Conservation (phyloP, 1,139 yeast genomes). For the Blastobotrys petasosporus region DNA sequence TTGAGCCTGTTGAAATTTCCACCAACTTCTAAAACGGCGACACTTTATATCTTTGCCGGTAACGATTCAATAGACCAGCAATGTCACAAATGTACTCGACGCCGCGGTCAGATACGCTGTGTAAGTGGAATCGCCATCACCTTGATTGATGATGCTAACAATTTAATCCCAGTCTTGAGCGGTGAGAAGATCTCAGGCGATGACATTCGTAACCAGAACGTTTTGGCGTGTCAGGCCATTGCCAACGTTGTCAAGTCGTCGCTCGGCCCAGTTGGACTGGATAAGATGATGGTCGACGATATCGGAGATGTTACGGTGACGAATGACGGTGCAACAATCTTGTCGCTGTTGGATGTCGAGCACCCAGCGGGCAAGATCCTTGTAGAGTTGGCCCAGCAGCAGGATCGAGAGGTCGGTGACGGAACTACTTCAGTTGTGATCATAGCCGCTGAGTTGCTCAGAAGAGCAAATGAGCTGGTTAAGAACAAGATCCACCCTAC, state of each 20-base stretch:
- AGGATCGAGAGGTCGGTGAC: conserved; percentile 98
- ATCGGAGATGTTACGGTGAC: conserved; percentile 99
- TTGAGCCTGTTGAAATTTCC: not conserved
- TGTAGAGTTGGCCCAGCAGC: conserved; percentile 97
- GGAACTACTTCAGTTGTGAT: conserved; percentile 91
- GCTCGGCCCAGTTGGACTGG: conserved; percentile 96
- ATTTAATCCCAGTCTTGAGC: conserved; percentile 53
- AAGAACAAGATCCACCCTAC: conserved; percentile 95
- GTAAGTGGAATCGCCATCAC: conserved; percentile 33
- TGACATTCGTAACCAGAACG: conserved; percentile 90
- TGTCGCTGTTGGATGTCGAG: conserved; percentile 86
- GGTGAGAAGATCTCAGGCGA: conserved; percentile 96
- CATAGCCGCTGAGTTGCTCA: conserved; percentile 85
- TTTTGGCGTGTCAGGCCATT: conserved; percentile 91
- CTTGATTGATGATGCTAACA: conserved; percentile 1
- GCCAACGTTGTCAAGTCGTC: conserved; percentile 97
- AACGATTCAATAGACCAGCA: conserved; percentile 10
- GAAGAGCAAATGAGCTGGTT: conserved; percentile 91
- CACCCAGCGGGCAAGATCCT: conserved; percentile 98
- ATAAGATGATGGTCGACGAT: conserved; percentile 97
- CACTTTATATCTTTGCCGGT: not conserved
- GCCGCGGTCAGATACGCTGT: conserved; percentile 85
- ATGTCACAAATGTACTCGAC: conserved; percentile 57
- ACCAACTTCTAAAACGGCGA: too few species aligned
- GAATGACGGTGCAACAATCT: conserved; percentile 96